phyloP scores from a whole-genome alignment of 2,329 filamentous ascomycete genomes.

The Exophiala phaeomuriformis region DNA sequence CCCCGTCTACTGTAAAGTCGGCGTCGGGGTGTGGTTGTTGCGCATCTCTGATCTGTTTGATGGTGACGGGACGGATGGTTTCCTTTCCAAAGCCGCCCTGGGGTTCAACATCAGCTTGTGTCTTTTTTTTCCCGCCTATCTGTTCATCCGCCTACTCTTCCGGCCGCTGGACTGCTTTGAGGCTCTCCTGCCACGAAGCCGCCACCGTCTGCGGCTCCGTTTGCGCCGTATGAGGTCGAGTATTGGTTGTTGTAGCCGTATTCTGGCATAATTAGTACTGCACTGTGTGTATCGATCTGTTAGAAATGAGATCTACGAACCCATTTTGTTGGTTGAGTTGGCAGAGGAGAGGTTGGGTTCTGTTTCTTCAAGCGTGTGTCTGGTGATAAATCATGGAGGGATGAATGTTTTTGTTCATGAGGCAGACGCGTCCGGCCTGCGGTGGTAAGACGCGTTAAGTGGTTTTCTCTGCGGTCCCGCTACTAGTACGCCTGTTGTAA shows the following conservation, averaged over 20 bases:
- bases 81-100: conserved; percentile 59
- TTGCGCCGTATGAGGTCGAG: conserved; percentile 50
- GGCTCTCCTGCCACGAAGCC: conserved; percentile 51
- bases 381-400: background rate
- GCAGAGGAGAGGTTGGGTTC: background rate
- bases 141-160: conserved; percentile 32
- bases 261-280: conserved; percentile 8
- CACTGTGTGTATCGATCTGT: background rate
- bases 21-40: conserved; percentile 65
- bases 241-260: conserved; percentile 41
- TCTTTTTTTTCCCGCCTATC: background rate
- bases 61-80: conserved; percentile 83
- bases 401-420: background rate
- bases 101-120: conserved; percentile 10
- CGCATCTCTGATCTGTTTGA: conserved; percentile 87
- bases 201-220: conserved; percentile 50
- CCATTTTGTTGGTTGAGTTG: conserved; percentile 7
- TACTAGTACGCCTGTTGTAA: background rate
- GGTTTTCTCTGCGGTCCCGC: background rate
- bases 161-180: conserved; percentile 42
- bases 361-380: background rate
- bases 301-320: conserved; percentile 3
- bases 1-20: conserved; percentile 76
- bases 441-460: conserved; percentile 13
- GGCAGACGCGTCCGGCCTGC: background rate